Base-by-base conservation (phyloP, 805 yeast species). In the Teunomyces funiuensis region DNA sequence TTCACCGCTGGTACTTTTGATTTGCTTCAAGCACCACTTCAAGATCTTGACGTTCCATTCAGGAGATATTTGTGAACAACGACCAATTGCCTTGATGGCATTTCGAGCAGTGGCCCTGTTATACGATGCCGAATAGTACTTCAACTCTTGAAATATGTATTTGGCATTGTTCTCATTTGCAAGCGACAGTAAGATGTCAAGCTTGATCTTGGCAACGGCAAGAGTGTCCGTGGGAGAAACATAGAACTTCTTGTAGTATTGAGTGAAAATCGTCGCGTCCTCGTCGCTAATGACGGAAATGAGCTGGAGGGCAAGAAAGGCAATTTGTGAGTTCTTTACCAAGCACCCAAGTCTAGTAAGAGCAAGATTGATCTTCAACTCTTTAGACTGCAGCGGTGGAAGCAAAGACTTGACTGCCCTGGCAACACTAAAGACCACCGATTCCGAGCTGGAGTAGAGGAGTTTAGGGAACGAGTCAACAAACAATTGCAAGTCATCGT, bases 21-120 rank as follows among this genome's bases (percentile, higher is more conserved):
- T 63, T 53, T 81, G 69, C 17, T 57, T 60, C 46, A 80, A 65
- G 47, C 88, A 66, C 88, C 95, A 85, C 39, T 71, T 74, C 49
- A 87, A 71, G 3, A 84, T 72, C 45, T 65, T 74, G 6, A 69
- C 57, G 28, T 76, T 74, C 72, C 84, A 78, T n/a, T 65, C 68
- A 1, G 63, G 52, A 2, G 66, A 72, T 44, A 51, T 57, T 39
- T 70, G 75, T 2, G 85, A 79, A 50, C 87, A 82, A 6, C 71
- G 60, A 0, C 86, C 85, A 27, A 89, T 65, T 1, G 85, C 76
- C 39, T 75, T 74, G 9, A 88, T 76, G 1, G 89, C 74, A 33
- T 74, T 76, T 23, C 55, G 51, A 15, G 73, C 61, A 17, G 65
- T 51, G 28, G 47, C 33, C 2, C 28, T 19, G n/a, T 53, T 42